Evolutionary conservation across 2,329 filamentous ascomycete species (phyloP).

Genomic region (Trichoderma simmonsii): DNA sequence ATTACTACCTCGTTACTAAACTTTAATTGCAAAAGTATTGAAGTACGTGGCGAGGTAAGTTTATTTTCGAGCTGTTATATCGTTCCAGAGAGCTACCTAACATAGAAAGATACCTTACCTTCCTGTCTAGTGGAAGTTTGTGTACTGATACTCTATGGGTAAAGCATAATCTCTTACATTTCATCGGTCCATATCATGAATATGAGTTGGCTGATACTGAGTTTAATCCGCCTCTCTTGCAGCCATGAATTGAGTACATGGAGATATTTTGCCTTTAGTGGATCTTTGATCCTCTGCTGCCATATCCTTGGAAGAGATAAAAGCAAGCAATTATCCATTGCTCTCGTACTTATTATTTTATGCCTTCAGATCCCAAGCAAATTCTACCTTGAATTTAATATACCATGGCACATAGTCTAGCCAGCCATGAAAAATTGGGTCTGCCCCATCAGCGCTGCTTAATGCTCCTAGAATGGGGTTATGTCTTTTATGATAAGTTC

Average conservation of each 20-base stretch:
- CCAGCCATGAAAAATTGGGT: too few relatives aligned
- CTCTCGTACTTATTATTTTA: too few relatives aligned
- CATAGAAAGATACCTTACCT: background rate
- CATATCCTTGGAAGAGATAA: background rate
- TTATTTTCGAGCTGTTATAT: too few relatives aligned
- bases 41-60: too few relatives aligned
- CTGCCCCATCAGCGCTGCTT: too few relatives aligned
- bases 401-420: background rate
- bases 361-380: background rate
- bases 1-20: background rate
- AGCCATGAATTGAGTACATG: too few relatives aligned
- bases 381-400: background rate
- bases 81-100: too few relatives aligned
- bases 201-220: background rate
- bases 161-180: background rate
- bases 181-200: background rate
- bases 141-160: background rate
- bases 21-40: background rate
- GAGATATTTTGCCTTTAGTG: too few relatives aligned
- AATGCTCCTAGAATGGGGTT: too few relatives aligned
- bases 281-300: background rate
- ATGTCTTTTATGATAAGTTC: too few relatives aligned
- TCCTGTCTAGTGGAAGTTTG: background rate
- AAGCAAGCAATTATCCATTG: background rate
- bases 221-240: background rate